phyloP scores from a whole-genome alignment of 2,329 filamentous ascomycete species.

The Penicillium sp. region DNA sequence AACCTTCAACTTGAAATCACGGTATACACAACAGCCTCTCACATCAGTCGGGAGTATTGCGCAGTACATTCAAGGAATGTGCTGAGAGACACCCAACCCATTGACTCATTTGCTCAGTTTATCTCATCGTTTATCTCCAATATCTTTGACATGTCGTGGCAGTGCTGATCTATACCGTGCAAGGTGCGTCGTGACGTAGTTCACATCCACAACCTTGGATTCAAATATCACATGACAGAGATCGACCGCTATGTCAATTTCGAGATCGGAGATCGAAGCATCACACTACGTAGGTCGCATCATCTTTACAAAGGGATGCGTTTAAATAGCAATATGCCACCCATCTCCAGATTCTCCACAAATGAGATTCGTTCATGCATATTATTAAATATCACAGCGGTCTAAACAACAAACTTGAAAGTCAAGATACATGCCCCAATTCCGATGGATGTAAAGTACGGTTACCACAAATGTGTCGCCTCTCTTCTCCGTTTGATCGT shows the following conservation, averaged over 20 bases:
- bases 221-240: background rate
- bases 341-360: background rate
- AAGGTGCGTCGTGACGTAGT: constrained; percentile 5
- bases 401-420: too few species aligned
- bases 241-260: too few species aligned
- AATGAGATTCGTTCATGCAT: background rate
- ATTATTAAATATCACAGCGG: background rate
- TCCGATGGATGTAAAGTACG: constrained; percentile 16
- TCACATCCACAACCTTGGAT: background rate
- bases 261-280: background rate
- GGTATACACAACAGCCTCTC: too few species aligned
- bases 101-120: background rate
- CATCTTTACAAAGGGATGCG: background rate
- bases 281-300: background rate
- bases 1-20: too few species aligned
- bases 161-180: constrained; percentile 3
- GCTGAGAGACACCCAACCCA: background rate
- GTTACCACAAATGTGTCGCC: constrained; percentile 16
- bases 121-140: too few species aligned
- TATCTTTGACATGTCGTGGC: background rate
- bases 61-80: too few species aligned
- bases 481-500: constrained; percentile 18
- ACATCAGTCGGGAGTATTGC: too few species aligned
- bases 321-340: background rate
- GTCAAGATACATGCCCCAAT: background rate